Evolutionary conservation across 371 early-diverging fungal genomes (phyloP), one percentile per base, ranked within the genome.

Genomic region (Dichotomocladium elegans): DNA sequence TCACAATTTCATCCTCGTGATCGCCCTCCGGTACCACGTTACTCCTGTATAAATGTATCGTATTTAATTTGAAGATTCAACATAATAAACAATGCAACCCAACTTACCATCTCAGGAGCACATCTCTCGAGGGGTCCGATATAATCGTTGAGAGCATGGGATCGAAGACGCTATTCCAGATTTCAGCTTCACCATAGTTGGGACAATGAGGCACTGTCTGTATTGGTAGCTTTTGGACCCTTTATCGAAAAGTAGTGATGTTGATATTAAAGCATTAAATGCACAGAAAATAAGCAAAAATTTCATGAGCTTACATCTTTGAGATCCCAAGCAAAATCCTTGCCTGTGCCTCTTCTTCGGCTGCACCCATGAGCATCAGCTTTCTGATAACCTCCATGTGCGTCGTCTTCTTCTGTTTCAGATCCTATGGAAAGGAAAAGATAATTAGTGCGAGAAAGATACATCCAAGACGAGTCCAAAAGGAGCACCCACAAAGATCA

Each of bases 91-190:
- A 54, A 26, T 41, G 41, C 28, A 28, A 50, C 37, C 47, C 19
- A n/a, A n/a, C n/a, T n/a, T n/a, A 60, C 55, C 61, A 51, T 52
- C 55, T 30, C 21, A 60, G 43, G 11, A 51, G 47, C 8, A 46
- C 30, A 26, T 54, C 24, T 11, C 42, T 30, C 24, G 53, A 54
- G 41, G 50, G 45, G 41, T 60, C 53, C 26, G 48, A 31, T 15
- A 60, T 27, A 7, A 60, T 14, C 40, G 47, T 34, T 33, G 58
- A 41, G 9, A 58, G 55, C 41, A 58, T 52, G 11, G 58, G 63
- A 48, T 58, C 63, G 37, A 63, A 58, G 5, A 35, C 29, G 25
- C 51, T 44, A 41, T 55, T 62, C 57, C 58, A 57, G 30, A 57
- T 43, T 55, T 62, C 55, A 35, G 47, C 55, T 47, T 54, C 55